Conservation (phyloP, 192 early-diverging fungal genomes). For the Dissophora ornata region DNA sequence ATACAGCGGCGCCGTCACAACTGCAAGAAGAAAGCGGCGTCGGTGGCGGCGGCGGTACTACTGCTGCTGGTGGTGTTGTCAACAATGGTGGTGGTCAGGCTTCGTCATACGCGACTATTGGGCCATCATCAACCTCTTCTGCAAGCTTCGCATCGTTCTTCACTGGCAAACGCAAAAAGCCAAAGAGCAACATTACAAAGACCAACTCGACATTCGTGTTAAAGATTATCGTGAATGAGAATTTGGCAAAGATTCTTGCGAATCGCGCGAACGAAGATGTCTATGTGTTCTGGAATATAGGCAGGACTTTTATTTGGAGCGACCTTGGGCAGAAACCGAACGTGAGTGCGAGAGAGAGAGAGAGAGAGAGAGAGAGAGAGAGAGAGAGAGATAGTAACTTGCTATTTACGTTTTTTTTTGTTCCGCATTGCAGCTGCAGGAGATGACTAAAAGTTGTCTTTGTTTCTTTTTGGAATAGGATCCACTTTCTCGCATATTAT, state of each 20-base stretch:
- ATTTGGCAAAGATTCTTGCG: constrained; percentile 72
- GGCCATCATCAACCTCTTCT: constrained; percentile 16
- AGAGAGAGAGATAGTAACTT: too few species aligned
- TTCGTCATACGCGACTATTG: constrained; percentile 9
- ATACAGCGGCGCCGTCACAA: not conserved
- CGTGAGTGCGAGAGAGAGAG: constrained; percentile 48
- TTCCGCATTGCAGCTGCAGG: too few species aligned
- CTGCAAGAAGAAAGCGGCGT: constrained; percentile 15
- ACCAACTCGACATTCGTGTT: constrained; percentile 79
- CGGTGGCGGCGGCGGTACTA: too few species aligned
- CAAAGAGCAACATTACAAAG: constrained; percentile 75
- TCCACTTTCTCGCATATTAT: constrained; percentile 80
- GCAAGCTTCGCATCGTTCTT: constrained; percentile 46
- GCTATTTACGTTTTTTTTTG: too few species aligned
- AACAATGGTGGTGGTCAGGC: not conserved
- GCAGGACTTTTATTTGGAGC: constrained; percentile 76
- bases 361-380: too few species aligned
- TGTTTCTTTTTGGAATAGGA: constrained; percentile 63
- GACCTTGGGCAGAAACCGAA: constrained; percentile 71
- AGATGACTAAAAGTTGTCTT: too few species aligned
- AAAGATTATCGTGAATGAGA: constrained; percentile 75
- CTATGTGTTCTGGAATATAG: constrained; percentile 81
- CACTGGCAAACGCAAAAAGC: constrained; percentile 56
- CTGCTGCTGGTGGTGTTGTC: too few species aligned
- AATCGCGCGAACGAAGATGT: constrained; percentile 68